These are phyloP conservation scores for Rhododendron vialii DNA, from an alignment of 148 eudicot species.

Conservation along the genomic window DNA sequence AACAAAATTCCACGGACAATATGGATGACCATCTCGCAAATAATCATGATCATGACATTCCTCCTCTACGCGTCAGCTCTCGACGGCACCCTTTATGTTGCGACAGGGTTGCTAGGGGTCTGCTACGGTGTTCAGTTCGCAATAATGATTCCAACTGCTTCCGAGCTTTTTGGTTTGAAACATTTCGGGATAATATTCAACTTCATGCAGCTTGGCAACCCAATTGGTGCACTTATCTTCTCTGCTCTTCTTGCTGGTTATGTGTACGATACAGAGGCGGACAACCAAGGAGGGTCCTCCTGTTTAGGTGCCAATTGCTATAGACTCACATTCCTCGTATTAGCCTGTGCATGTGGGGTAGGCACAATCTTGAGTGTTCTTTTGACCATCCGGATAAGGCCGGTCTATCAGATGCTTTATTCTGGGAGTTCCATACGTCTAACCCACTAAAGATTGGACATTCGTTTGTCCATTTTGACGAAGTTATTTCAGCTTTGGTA, in stretches of 20 bases:
- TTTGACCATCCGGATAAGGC: conserved; percentile 65
- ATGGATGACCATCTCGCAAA: conserved; percentile 79
- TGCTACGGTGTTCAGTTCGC: conserved; percentile 90
- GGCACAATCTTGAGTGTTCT: conserved; percentile 63
- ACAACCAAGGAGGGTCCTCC: conserved; percentile 58
- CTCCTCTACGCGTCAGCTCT: conserved; percentile 76
- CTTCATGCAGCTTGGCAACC: conserved; percentile 82
- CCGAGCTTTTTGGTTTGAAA: conserved; percentile 84
- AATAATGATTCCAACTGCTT: conserved; percentile 89
- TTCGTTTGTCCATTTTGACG: background rate
- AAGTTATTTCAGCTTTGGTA: background rate
- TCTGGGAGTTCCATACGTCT: conserved; percentile 74
- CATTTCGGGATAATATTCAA: conserved; percentile 87
- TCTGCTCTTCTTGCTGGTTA: conserved; percentile 78
- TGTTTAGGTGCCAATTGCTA: conserved; percentile 78
- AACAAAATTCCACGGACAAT: conserved; percentile 73
- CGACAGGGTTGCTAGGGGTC: conserved; percentile 78
- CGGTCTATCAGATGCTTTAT: conserved; percentile 90
- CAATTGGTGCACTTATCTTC: conserved; percentile 80
- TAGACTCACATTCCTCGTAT: conserved; percentile 68
- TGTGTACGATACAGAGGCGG: conserved; percentile 75
- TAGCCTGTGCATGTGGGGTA: conserved; percentile 68
- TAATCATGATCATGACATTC: conserved; percentile 59
- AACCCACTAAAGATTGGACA: conserved; percentile 26
- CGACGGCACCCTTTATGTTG: conserved; percentile 61